Base-by-base conservation (phyloP, 495 filamentous ascomycete species). In the Physcia stellaris region DNA sequence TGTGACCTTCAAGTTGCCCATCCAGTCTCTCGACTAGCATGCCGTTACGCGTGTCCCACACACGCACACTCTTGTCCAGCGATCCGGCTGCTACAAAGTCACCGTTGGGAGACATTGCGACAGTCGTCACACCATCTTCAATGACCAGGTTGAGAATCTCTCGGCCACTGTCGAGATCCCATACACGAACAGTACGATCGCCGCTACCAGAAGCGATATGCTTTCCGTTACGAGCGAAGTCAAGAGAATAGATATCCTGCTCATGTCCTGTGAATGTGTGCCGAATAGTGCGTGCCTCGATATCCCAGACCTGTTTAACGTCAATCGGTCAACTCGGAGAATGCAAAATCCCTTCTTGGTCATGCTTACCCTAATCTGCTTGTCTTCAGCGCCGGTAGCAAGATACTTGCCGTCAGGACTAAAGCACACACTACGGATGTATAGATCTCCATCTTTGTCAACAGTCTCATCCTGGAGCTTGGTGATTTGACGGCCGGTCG, bases 261-360 rank as follows among this genome's bases (percentile, higher is more conserved):
- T 93, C 85, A 55, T 93, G 85, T 16, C 85, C 85, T 22, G 68
- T 59, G 59, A 93, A 90, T 3, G 80, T 84, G 44, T 84, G 77
- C 41, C 79, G 79, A 54, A 93, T 93, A 6, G 69, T 74, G 35
- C 79, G 70, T 19, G 61, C 63, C 34, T 65, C 66, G 46, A 93
- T 92, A 58, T 93, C 85, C 85, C 85, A 93, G 39, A 93, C 83
- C 83, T 88, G 44, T 27, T n/a, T n/a, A n/a, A n/a, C n/a, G n/a
- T n/a, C n/a, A n/a, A n/a, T n/a, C n/a, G n/a, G n/a, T n/a, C n/a
- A n/a, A n/a, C n/a, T n/a, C n/a, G n/a, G n/a, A n/a, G n/a, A n/a
- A n/a, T n/a, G n/a, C n/a, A n/a, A n/a, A n/a, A n/a, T n/a, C n/a
- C n/a, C n/a, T n/a, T n/a, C n/a, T n/a, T n/a, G n/a, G n/a, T n/a